These are phyloP conservation scores for Escovopsis weberi DNA, from an alignment of 2,329 filamentous ascomycete genomes.

Conservation along the genomic window DNA sequence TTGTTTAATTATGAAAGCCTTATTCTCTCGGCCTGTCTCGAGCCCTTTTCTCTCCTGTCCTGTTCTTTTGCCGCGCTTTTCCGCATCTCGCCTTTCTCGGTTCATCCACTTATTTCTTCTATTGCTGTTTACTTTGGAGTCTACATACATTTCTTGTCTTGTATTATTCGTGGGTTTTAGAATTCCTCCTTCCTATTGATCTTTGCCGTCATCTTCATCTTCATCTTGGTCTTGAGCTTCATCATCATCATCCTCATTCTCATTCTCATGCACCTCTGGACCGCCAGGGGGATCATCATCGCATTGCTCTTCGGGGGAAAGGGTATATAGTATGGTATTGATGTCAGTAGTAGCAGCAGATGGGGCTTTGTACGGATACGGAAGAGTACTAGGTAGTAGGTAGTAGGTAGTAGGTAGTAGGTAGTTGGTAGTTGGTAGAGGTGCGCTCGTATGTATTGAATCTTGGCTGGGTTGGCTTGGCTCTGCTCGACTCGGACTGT, in stretches of 20 bases:
- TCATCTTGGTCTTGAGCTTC: no score
- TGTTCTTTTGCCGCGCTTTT: constrained; percentile 1
- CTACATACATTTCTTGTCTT: constrained; percentile 1
- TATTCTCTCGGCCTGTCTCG: constrained; percentile 10
- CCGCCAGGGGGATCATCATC: background rate
- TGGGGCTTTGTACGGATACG: no score
- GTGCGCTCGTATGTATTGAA: no score
- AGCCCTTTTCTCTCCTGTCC: constrained; percentile 5
- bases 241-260: background rate
- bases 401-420: no score
- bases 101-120: constrained; percentile 5
- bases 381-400: no score
- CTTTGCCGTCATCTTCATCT: background rate
- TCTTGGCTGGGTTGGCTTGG: no score
- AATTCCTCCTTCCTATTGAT: background rate
- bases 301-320: no score
- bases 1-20: constrained; percentile 36
- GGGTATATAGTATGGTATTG: no score
- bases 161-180: background rate
- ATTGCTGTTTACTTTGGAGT: constrained; percentile 1
- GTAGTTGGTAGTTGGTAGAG: no score
- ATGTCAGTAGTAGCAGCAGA: no score
- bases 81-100: constrained; percentile 3
- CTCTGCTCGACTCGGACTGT: no score
- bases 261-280: background rate